phyloP scores from a whole-genome alignment of 2,329 filamentous ascomycete genomes.

The Periglandula ipomoeae region DNA sequence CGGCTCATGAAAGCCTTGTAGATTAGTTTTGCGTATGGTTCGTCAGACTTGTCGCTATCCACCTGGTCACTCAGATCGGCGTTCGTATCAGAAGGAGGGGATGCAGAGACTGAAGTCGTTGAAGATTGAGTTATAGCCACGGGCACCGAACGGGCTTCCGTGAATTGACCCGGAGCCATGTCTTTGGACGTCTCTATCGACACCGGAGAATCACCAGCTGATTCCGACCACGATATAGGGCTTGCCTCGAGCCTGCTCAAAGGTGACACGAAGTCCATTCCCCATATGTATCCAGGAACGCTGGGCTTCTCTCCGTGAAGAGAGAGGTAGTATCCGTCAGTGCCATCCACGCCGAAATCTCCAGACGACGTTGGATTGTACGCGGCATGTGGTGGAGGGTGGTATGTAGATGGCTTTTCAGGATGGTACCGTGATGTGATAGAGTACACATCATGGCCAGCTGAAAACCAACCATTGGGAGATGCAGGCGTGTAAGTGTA shows the following conservation, averaged over 20 bases:
- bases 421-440: not conserved
- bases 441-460: not conserved
- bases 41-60: constrained; percentile 28
- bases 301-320: not conserved
- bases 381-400: not conserved
- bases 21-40: constrained; percentile 77
- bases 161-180: not conserved
- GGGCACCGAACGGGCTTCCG: not conserved
- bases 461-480: constrained; percentile 1
- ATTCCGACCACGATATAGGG: constrained; percentile 6
- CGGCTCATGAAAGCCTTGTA: constrained; percentile 63
- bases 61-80: constrained; percentile 14
- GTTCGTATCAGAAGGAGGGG: constrained; percentile 17
- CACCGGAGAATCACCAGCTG: constrained; percentile 4
- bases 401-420: not conserved
- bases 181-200: constrained; percentile 7
- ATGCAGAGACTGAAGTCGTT: constrained; percentile 8
- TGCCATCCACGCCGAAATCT: not conserved
- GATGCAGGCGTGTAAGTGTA: not conserved
- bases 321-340: not conserved
- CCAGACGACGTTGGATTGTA: not conserved
- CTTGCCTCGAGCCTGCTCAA: constrained; percentile 10
- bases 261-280: not conserved
- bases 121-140: not conserved
- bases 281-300: not conserved